A percentile compares a stretch with the other conserved stretches of the same genome.
phyloP scores from a whole-genome alignment of 2,329 filamentous ascomycete genomes.

The Diplodia sapinea region DNA sequence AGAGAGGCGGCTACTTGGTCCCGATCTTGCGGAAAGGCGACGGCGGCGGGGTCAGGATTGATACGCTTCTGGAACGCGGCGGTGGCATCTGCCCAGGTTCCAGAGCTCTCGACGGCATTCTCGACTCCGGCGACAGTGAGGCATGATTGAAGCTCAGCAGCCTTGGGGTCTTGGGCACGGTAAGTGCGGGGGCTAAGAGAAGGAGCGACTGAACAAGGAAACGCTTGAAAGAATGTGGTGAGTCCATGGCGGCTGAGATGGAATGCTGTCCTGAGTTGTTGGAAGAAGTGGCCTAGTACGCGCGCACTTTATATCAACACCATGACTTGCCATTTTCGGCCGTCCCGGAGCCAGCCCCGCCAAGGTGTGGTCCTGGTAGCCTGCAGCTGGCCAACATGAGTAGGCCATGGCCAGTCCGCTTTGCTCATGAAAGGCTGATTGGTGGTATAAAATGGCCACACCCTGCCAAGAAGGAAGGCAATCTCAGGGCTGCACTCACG shows the following conservation, averaged over 20 bases:
- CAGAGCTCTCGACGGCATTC: conserved; percentile 26
- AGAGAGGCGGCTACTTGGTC: conserved; percentile 34
- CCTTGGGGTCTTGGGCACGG: conserved; percentile 13
- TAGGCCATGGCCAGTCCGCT: conserved; percentile 5
- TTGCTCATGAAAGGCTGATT: not conserved
- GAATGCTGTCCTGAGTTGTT: not conserved
- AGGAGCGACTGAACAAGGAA: conserved; percentile 12
- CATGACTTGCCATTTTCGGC: conserved; percentile 5
- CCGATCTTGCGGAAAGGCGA: conserved; percentile 30
- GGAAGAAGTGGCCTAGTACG: not conserved
- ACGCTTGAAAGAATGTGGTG: conserved; percentile 13
- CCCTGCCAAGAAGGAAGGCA: conserved; percentile 15
- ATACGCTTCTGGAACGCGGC: conserved; percentile 34
- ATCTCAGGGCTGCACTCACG: conserved; percentile 4
- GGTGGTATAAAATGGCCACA: conserved; percentile 17
- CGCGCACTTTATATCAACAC: conserved; percentile 8
- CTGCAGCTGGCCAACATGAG: not conserved
- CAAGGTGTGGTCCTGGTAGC: not conserved
- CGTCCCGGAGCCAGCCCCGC: not conserved
- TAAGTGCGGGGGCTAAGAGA: conserved; percentile 6
- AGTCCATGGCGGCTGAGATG: conserved; percentile 8
- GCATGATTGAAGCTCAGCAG: conserved; percentile 31
- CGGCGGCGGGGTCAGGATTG: conserved; percentile 34
- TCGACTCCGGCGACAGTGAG: conserved; percentile 28
- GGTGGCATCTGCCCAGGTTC: conserved; percentile 32